phyloP scores from a whole-genome alignment of 2,329 filamentous ascomycete genomes.

The Metarhizium robertsii region DNA sequence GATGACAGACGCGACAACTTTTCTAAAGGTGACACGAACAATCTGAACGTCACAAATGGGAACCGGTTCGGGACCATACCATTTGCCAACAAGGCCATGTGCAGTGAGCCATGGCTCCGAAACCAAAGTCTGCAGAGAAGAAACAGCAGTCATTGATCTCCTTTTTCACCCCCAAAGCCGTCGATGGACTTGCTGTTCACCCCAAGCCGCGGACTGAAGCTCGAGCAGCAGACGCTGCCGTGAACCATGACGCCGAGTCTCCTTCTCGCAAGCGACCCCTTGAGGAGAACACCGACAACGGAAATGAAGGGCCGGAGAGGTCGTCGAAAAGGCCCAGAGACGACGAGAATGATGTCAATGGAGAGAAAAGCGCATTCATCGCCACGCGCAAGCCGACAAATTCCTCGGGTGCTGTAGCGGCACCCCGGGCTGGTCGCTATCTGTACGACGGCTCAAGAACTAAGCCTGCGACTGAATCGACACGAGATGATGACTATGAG shows the following conservation, averaged over 20 bases:
- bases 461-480: conserved; percentile 25
- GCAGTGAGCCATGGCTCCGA: conserved; percentile 21
- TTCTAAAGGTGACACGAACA: neutral
- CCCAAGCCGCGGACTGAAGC: conserved; percentile 22
- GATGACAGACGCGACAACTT: neutral
- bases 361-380: conserved; percentile 25
- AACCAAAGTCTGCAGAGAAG: conserved; percentile 34
- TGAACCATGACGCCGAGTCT: conserved; percentile 17
- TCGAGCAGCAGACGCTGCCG: conserved; percentile 15
- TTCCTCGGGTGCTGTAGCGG: conserved; percentile 11
- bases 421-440: conserved; percentile 41
- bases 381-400: conserved; percentile 5
- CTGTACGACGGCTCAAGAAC: conserved; percentile 37
- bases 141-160: conserved; percentile 78
- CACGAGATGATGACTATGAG: conserved; percentile 30
- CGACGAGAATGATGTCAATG: conserved; percentile 29
- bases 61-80: neutral
- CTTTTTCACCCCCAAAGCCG: conserved; percentile 64
- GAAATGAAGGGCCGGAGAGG: conserved; percentile 29
- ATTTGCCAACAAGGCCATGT: neutral
- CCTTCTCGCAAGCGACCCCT: conserved; percentile 41
- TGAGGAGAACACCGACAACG: conserved; percentile 35
- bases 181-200: conserved; percentile 33
- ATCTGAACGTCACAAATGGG: neutral
- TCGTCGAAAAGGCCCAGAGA: conserved; percentile 31